phyloP scores from a whole-genome alignment of 1,284 basidiomycete species.

The Rhizopogon parksii region DNA sequence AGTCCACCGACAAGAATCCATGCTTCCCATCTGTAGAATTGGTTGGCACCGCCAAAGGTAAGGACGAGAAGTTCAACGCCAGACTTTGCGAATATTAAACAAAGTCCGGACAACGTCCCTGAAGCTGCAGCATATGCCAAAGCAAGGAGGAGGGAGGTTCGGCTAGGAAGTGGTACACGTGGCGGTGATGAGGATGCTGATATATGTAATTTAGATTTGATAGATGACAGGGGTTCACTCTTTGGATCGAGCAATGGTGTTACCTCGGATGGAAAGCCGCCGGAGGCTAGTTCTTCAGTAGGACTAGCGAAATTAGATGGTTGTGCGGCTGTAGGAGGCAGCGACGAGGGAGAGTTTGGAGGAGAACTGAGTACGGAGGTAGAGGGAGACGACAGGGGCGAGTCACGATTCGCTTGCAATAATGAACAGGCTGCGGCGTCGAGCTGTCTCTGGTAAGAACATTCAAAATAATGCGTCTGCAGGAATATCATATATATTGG shows the following conservation, averaged over 20 bases:
- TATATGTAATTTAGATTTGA: slow-evolving; percentile 15
- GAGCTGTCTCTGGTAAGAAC: slow-evolving; percentile 24
- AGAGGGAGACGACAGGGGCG: slow-evolving; percentile 24
- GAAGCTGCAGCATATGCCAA: slow-evolving; percentile 87
- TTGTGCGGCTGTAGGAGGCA: slow-evolving; percentile 25
- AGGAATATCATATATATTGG: slow-evolving; percentile 2
- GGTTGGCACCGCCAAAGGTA: slow-evolving; percentile 75
- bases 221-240: slow-evolving; percentile 12
- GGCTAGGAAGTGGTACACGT: slow-evolving; percentile 25
- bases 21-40: slow-evolving; percentile 81
- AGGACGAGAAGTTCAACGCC: slow-evolving; percentile 86
- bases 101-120: slow-evolving; percentile 91
- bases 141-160: slow-evolving; percentile 65
- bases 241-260: slow-evolving; percentile 57
- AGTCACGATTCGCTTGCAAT: slow-evolving; percentile 3
- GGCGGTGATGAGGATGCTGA: slow-evolving; percentile 20
- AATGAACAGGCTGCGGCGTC: slow-evolving; percentile 10
- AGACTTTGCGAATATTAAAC: slow-evolving; percentile 89
- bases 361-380: slow-evolving; percentile 20
- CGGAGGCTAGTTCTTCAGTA: slow-evolving; percentile 26
- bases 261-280: slow-evolving; percentile 39
- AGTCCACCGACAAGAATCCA: slow-evolving; percentile 75
- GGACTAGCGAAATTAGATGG: slow-evolving; percentile 31
- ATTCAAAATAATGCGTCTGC: slow-evolving; percentile 35
- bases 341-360: slow-evolving; percentile 28